Percentiles rank a stretch among this genome's conserved stretches.
Conservation (phyloP, 306 rosid genomes). For the Macrotyloma uniflorum region DNA sequence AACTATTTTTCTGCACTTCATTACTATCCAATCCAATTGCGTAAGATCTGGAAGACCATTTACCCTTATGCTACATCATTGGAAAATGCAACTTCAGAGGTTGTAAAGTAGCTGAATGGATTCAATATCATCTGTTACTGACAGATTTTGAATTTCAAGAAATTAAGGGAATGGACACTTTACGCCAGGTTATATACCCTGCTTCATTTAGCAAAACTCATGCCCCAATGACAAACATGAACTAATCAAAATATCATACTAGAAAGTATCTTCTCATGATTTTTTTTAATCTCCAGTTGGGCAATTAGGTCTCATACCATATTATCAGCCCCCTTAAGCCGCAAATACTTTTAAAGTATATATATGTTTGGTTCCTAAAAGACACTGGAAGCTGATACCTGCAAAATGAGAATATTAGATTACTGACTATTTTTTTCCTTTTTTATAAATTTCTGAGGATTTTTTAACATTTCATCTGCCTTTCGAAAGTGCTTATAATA, state of each 20-base stretch:
- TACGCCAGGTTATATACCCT: background rate
- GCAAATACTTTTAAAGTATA: background rate
- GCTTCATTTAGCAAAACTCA: background rate
- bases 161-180: background rate
- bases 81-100: constrained; percentile 22
- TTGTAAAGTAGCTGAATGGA: constrained; percentile 12
- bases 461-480: background rate
- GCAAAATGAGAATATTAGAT: background rate
- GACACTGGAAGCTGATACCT: background rate
- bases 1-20: background rate
- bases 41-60: background rate
- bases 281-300: background rate
- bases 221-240: background rate
- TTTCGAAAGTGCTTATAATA: background rate
- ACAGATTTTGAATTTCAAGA: background rate
- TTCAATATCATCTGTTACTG: background rate
- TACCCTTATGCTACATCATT: background rate
- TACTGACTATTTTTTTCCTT: background rate
- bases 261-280: background rate
- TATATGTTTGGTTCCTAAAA: background rate
- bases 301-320: background rate
- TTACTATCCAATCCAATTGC: background rate
- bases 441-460: background rate
- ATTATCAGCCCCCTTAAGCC: background rate
- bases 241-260: background rate